phyloP scores from a whole-genome alignment of 2,329 filamentous ascomycete species.

The Nannizziopsis arthrosporioides region DNA sequence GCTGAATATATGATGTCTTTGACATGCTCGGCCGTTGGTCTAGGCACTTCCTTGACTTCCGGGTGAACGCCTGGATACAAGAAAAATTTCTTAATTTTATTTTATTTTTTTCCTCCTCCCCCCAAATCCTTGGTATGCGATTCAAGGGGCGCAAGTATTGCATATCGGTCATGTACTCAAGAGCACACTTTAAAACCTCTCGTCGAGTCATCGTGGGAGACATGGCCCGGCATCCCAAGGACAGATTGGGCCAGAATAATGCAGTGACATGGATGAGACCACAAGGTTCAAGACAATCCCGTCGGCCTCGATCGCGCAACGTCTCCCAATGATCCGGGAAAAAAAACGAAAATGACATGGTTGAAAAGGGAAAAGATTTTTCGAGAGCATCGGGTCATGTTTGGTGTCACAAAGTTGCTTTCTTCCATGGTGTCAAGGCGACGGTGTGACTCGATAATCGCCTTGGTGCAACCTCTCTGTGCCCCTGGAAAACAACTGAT shows the following conservation, averaged over 20 bases:
- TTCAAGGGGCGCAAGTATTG: no score
- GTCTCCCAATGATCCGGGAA: not conserved
- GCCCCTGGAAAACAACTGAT: not conserved
- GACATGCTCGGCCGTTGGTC: no score
- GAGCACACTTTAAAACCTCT: no score
- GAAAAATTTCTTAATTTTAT: no score
- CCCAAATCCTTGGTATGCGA: no score
- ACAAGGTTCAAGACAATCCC: not conserved
- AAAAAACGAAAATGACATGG: not conserved
- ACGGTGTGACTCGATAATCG: not conserved
- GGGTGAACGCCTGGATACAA: no score
- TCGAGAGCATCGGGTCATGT: not conserved
- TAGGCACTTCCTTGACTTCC: no score
- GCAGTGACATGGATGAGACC: not conserved
- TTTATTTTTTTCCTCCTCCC: no score
- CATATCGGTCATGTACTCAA: no score
- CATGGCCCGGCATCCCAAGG: not conserved
- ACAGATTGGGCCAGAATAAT: not conserved
- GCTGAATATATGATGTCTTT: no score
- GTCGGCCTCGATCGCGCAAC: not conserved
- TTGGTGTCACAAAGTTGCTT: not conserved
- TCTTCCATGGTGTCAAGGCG: not conserved
- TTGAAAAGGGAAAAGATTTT: not conserved
- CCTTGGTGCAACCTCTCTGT: conserved; percentile 1
- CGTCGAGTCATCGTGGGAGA: no score